Base-by-base conservation (phyloP, 2,329 filamentous ascomycete species). In the Bimuria novae-zelandiae region DNA sequence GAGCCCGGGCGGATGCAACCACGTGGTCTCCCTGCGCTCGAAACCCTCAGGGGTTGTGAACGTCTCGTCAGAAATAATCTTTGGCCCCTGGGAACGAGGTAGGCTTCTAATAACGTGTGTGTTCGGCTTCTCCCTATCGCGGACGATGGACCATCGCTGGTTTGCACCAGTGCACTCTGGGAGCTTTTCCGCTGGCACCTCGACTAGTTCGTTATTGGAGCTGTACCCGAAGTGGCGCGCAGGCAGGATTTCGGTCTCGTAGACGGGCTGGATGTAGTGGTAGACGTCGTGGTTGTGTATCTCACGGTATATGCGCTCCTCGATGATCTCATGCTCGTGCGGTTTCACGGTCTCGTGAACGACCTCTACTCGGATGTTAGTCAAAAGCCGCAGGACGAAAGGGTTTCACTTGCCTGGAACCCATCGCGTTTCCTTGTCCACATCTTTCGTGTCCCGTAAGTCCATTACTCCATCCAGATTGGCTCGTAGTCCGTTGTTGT, bases 211-310 rank as follows among this genome's bases (percentile, higher is more conserved):
- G 0, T 65, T 60, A 2, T 68, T 62, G 3, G 71, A 61, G 14
- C 68, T 59, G 4, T 73, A 76, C 2, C 80, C 70, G 65, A 80
- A 83, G 62, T 84, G 82, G 10, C 78, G 76, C 0, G 81, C 70
- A 1, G 82, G 80, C 1, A 83, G 72, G 8, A 83, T 74, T 61
- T 84, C 77, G 11, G 79, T 76, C 47, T 84, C 79, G 23, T 79
- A 73, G 19, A 84, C 74, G 3, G 82, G 82, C n/a, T 80, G 76
- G 22, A 81, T 72, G 22, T 78, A 77, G 54, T 83, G 80, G 57
- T 77, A 79, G 30, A 80, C 66, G 55, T 83, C 77, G 62, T 84
- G 75, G 29, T 77, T 78, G 67, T 84, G 82, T 29, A 82, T 81
- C 54, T 84, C 81, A 32, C 80, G 78, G 6, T 76, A 78, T 45